Base-by-base conservation (phyloP, 495 filamentous ascomycete species). In the Aspergillus haitiensis region DNA sequence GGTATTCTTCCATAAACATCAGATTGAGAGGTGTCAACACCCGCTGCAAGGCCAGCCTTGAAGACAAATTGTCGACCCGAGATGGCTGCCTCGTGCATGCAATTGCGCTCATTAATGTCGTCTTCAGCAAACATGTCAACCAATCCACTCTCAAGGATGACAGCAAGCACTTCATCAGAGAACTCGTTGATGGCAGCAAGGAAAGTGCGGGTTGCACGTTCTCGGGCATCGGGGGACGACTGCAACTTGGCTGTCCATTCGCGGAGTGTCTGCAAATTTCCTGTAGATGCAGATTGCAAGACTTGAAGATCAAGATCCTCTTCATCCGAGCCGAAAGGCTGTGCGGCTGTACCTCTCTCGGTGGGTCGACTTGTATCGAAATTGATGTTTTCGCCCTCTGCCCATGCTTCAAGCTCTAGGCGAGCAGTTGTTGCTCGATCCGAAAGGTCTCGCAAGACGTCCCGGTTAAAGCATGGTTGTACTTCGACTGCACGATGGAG, bases 101-200 rank as follows among this genome's bases (percentile, higher is more conserved):
- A 96, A 67, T 97, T 98, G 36, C 94, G 82, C 67, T 97, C 92
- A 68, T 98, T 98, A 67, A 98, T 97, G 66, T 98, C 93, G 67
- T 98, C 95, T 64, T 93, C 89, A 0, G 88, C 90, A 59, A 89
- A 88, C 9, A 97, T 80, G 70, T 97, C 87, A 44, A 98, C 89
- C 51, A 95, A 70, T 1, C 86, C 84, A 9, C 92, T 94, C 50
- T 88, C 84, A 13, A 97, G 76, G 18, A 98, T 81, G 7, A 90
- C 76, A 32, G 82, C 79, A 35, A 98, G 80, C 15, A 92, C 85
- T 6, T 87, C 84, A 55, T 91, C 84, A 0, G 92, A 86, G n/a
- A 86, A 93, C 61, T 93, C 90, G 64, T 88, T 86, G 67, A 97
- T 89, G 21, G 91, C 89, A 33, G 90, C 86, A 48, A 98, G 79